phyloP scores from a whole-genome alignment of 2,329 filamentous ascomycete genomes.

The Pseudocercospora cruenta region DNA sequence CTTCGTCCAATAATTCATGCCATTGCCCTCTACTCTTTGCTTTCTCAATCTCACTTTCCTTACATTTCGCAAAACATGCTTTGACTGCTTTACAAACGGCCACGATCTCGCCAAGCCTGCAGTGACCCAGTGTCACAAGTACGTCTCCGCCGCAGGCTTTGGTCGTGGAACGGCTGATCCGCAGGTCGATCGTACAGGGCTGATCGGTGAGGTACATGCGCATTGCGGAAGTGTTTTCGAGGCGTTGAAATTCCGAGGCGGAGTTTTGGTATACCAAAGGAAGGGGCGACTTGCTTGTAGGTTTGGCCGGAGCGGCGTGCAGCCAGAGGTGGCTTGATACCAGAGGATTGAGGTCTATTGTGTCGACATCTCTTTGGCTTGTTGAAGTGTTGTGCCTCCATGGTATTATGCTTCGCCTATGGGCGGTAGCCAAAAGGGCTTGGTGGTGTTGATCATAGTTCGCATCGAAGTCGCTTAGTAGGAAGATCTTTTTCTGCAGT shows the following conservation, averaged over 20 bases:
- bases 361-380: neutral
- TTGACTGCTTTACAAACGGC: neutral
- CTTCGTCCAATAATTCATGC: neutral
- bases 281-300: neutral
- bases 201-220: neutral
- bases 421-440: neutral
- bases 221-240: neutral
- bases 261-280: neutral
- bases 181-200: neutral
- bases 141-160: neutral
- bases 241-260: neutral
- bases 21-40: neutral
- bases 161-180: neutral
- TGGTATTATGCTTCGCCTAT: neutral
- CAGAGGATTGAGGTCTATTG: neutral
- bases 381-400: neutral
- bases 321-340: neutral
- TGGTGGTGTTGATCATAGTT: neutral
- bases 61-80: neutral
- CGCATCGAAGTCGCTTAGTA: neutral
- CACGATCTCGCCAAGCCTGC: slow-evolving; percentile 1
- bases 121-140: neutral
- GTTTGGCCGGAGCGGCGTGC: neutral
- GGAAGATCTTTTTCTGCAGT: neutral
- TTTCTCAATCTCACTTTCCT: neutral